These are phyloP conservation scores for Colletotrichum tamarilloi DNA, from an alignment of 2,329 filamentous ascomycete genomes.

Conservation along the genomic window DNA sequence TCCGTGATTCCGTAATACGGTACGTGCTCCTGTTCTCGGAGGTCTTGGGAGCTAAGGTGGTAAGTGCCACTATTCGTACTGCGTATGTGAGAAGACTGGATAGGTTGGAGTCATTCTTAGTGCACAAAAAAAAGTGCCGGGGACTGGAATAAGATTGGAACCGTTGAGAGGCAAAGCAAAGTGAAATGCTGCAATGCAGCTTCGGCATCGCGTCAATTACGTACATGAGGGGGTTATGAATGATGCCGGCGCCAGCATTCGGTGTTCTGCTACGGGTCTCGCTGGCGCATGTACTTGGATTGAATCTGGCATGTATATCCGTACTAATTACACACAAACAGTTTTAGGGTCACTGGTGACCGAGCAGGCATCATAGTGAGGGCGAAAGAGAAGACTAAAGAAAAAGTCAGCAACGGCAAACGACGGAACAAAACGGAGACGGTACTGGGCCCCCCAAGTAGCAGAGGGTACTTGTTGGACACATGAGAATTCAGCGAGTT, in stretches of 20 bases:
- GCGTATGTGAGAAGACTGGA: too few relatives aligned
- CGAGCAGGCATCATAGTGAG: background rate
- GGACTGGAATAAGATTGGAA: constrained; percentile 5
- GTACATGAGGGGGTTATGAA: constrained; percentile 6
- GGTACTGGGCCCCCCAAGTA: constrained; percentile 3
- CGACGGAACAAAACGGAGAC: constrained; percentile 26
- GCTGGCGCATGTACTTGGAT: background rate
- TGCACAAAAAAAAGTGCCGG: background rate
- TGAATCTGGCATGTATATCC: background rate
- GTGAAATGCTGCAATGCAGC: constrained; percentile 2
- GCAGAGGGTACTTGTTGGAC: constrained; percentile 7
- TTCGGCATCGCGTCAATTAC: constrained; percentile 6
- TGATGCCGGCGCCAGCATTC: background rate
- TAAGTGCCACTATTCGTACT: background rate
- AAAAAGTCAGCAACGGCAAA: constrained; percentile 15
- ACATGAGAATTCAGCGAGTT: constrained; percentile 20
- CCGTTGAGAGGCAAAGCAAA: background rate
- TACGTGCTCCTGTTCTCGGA: background rate
- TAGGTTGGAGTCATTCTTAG: background rate
- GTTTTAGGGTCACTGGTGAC: background rate
- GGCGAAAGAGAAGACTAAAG: background rate
- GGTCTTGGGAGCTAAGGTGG: background rate
- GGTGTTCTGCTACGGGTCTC: background rate
- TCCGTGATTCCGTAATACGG: background rate
- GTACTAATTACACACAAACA: background rate